Evolutionary conservation across 2,329 filamentous ascomycete genomes (phyloP), one percentile per base, ranked within the genome.

Genomic region (Phialophora macrospora): DNA sequence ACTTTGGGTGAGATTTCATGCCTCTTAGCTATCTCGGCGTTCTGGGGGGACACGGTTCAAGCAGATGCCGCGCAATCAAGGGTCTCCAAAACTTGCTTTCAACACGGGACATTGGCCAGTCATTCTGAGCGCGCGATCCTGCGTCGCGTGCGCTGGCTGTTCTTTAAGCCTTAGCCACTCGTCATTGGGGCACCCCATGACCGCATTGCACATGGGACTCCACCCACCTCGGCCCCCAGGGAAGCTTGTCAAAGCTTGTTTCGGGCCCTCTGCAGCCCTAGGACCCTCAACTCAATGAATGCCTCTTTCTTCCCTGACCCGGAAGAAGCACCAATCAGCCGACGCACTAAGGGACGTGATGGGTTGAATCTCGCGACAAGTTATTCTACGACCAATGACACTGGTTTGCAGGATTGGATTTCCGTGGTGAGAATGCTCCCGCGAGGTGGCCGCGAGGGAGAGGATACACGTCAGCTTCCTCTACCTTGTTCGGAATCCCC

Each of bases 241-340:
- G 14, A 51, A 51, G 48, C 48, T 51, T 51, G 48, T 12, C 20
- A 28, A 51, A 26, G 48, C 48, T 51, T 51, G 48, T 51, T 51
- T 51, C 48, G 22, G 24, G 48, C 48, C 20, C 12, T 12, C 14
- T 0, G 24, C 5, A 51, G 48, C 48, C 46, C 20, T 22, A 24
- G 32, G 8, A 34, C 32, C 32, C 32, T 34, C 9, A 3, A 12
- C 32, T 44, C 17, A 8, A 2, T n/a, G 38, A 3, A 24, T 24
- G 24, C 32, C 32, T 34, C 32, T 34, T 1, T n/a, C 0, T 17
- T 7, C 38, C 4, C 17, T 8, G 38, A 44, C 6, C 6, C n/a
- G n/a, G 7, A 5, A 41, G 14, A 41, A 8, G 30, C 30, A 32
- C 30, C 30, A 32, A 11, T 8, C 8, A 32, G 38, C 7, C 17